Evolutionary conservation across 306 rosid genomes (phyloP).

Genomic region (Geum urbanum): DNA sequence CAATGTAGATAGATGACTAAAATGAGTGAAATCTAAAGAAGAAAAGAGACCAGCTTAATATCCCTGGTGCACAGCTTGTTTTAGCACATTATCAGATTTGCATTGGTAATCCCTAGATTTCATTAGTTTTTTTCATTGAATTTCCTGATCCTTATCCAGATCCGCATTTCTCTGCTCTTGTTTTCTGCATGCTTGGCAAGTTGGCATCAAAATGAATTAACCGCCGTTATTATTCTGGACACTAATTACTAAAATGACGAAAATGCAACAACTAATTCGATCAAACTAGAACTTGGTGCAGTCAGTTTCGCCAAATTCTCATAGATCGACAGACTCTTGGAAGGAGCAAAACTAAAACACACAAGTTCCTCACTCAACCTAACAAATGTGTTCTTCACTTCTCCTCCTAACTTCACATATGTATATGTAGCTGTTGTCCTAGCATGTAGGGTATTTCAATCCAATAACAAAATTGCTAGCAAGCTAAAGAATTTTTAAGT

Average conservation of each 20-base stretch:
- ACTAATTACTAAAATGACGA: neutral
- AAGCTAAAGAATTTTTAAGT: too few species aligned
- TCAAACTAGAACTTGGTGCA: slow-evolving; percentile 25
- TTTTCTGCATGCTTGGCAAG: too few species aligned
- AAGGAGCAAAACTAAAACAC: slow-evolving; percentile 41
- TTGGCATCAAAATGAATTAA: neutral
- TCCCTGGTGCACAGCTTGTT: neutral
- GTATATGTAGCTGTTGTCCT: neutral
- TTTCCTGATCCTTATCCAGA: neutral
- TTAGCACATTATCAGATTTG: neutral
- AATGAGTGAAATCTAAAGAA: neutral
- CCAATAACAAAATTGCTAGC: neutral
- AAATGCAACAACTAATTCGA: neutral
- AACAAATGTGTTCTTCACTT: slow-evolving; percentile 27
- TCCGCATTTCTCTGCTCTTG: too few species aligned
- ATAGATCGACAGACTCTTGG: neutral
- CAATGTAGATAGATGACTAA: neutral
- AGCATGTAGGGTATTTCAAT: neutral
- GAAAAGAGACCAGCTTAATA: neutral
- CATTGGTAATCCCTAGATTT: neutral
- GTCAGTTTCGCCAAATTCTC: slow-evolving; percentile 47
- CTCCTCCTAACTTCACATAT: neutral
- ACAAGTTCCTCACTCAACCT: neutral
- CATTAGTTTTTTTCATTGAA: neutral
- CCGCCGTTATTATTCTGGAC: neutral